These are phyloP conservation scores for Penicillium turbatum DNA, from an alignment of 495 filamentous ascomycete species.

Conservation along the genomic window DNA sequence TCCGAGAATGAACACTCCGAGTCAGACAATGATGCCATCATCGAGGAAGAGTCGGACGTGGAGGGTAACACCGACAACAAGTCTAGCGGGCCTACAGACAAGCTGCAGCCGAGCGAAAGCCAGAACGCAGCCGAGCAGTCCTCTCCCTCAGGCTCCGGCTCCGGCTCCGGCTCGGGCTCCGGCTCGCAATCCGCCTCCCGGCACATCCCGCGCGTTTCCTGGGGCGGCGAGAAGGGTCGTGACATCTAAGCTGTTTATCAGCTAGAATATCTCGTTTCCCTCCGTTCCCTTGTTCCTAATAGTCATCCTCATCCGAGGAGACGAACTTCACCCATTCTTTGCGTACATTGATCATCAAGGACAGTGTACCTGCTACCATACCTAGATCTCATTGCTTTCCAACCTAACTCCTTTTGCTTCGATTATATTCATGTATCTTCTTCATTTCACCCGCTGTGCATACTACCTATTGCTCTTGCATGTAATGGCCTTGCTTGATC, in stretches of 20 bases:
- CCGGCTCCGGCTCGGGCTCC: conserved; percentile 9
- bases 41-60: conserved; percentile 26
- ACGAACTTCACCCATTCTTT: background rate
- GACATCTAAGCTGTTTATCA: conserved; percentile 1
- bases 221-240: conserved; percentile 32
- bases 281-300: background rate
- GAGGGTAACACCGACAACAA: conserved; percentile 25
- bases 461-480: conserved; percentile 2
- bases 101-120: conserved; percentile 34
- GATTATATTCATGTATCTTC: conserved; percentile 1
- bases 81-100: conserved; percentile 19
- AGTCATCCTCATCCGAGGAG: background rate
- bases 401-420: background rate
- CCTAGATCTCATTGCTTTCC: background rate
- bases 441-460: conserved; percentile 5
- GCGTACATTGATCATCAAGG: background rate
- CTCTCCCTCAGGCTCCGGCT: conserved; percentile 19
- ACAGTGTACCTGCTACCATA: background rate
- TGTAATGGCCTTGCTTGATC: conserved; percentile 8
- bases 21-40: conserved; percentile 11
- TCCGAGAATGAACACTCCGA: no score
- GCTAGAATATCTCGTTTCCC: background rate
- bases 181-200: conserved; percentile 7
- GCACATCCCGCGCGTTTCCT: conserved; percentile 26
- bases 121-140: conserved; percentile 19